Base-by-base conservation (phyloP, 2,329 filamentous ascomycete species). In the Pseudocercospora fuligena region DNA sequence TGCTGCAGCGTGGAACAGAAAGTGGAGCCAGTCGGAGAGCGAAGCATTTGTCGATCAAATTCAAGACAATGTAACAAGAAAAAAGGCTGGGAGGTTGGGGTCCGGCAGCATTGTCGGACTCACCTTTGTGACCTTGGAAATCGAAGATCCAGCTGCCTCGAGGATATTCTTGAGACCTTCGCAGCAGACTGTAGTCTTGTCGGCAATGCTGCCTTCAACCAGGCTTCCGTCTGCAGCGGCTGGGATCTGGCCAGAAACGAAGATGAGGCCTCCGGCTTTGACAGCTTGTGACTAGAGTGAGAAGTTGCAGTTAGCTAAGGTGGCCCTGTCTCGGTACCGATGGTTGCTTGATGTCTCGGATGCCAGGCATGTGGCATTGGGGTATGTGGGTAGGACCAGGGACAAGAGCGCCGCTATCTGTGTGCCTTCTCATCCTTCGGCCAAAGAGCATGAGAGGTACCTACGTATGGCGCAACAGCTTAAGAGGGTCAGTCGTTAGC, bases 101-200 rank as follows among this genome's bases (percentile, higher is more conserved):
- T 25, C 21, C n/a, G 46, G 46, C 4, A 47, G 19, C 29, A 58
- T 29, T 21, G 21, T 23, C 29, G 54, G 33, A 67, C 71, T 40
- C 64, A 93, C 91, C 87, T 97, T 97, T 82, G 97, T 92, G 56
- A 97, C 90, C 80, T 89, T 92, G 70, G 87, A 81, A 66, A 98
- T 86, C 61, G 86, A 88, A 23, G 91, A 94, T 62, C 92, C 93
- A 25, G 93, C 93, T 74, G 90, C 92, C 67, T 89, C 87, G 60
- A 98, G 88, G 65, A 98, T 92, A 51, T 92, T 91, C 79, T 90
- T 86, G 76, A 97, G 87, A 82, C 96, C 97, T 81, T 91, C 85
- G 81, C 90, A 90, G 84, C 88, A 91, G 74, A 86, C 86, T 71
- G 87, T 86, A 73, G 90, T 92, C 79, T 90, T 87, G 73, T 93